Conservation (phyloP, 805 yeast species). For the Lipomyces chichibuensis region DNA sequence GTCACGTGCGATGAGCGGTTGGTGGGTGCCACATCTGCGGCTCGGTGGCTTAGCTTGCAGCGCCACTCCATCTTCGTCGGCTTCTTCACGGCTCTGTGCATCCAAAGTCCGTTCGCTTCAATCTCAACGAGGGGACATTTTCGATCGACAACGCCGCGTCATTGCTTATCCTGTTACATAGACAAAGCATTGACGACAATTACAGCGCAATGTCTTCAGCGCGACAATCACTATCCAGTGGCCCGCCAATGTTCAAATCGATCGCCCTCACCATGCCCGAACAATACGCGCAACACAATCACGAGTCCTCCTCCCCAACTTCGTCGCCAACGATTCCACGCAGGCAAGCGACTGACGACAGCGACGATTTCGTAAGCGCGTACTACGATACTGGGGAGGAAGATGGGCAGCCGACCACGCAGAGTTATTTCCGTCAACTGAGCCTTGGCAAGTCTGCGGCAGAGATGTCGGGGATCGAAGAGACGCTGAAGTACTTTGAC, state of each 20-base stretch:
- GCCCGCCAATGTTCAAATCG: constrained; percentile 28
- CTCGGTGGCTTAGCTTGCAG: too few species aligned
- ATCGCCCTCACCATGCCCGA: constrained; percentile 27
- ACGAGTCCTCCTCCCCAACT: neutral
- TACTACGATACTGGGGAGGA: neutral
- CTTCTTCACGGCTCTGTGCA: too few species aligned
- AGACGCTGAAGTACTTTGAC: constrained; percentile 72
- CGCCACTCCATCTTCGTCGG: too few species aligned
- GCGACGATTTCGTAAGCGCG: constrained; percentile 5
- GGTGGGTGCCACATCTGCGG: too few species aligned
- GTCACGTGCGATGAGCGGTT: too few species aligned
- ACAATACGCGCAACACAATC: constrained; percentile 18
- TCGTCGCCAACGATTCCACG: neutral
- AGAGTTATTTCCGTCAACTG: constrained; percentile 17
- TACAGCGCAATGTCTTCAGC: neutral
- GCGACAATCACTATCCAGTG: neutral
- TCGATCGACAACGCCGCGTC: too few species aligned
- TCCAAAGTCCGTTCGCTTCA: too few species aligned
- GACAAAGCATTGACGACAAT: too few species aligned
- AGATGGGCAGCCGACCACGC: constrained; percentile 9
- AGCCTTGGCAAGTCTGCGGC: constrained; percentile 21
- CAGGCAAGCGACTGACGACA: constrained; percentile 1
- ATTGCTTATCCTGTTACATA: too few species aligned
- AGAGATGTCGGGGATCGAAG: constrained; percentile 52
- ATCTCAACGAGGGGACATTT: too few species aligned